Conservation (phyloP, 345 rosid genomes). For the Acer saccharum region DNA sequence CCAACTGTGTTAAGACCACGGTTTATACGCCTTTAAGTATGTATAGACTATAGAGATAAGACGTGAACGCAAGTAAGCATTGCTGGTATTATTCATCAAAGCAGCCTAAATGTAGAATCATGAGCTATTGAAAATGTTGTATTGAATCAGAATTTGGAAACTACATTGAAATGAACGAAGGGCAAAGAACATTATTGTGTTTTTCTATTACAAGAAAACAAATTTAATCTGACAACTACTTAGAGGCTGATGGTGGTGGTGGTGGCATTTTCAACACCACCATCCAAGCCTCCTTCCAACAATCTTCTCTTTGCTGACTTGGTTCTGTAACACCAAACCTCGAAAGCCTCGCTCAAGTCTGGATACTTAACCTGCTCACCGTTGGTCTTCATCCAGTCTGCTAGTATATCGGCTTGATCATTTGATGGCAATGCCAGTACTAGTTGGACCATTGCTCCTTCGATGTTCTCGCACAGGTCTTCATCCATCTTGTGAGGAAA, state of each 20-base stretch:
- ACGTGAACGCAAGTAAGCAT: too few species aligned
- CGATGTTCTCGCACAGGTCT: slow-evolving; percentile 72
- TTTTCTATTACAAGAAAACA: neutral
- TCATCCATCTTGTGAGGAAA: slow-evolving; percentile 75
- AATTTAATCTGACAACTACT: slow-evolving; percentile 25
- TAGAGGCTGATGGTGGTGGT: slow-evolving; percentile 35
- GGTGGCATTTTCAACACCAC: slow-evolving; percentile 31
- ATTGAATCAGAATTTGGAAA: neutral
- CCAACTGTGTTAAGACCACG: too few species aligned
- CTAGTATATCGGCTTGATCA: slow-evolving; percentile 82
- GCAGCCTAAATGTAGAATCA: too few species aligned
- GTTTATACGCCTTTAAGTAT: too few species aligned
- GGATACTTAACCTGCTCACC: slow-evolving; percentile 64
- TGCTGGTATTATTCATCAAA: too few species aligned
- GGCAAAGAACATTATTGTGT: neutral
- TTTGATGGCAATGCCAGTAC: slow-evolving; percentile 78
- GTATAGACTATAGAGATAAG: too few species aligned
- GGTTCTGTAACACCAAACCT: slow-evolving; percentile 92
- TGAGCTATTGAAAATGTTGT: neutral
- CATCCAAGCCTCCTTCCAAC: slow-evolving; percentile 58
- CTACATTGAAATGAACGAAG: neutral
- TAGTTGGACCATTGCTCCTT: slow-evolving; percentile 74
- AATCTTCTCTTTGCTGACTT: slow-evolving; percentile 95
- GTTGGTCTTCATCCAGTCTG: slow-evolving; percentile 74
- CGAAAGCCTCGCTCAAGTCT: slow-evolving; percentile 92